These are phyloP conservation scores for Ceraceosorus guamensis DNA, from an alignment of 1,284 basidiomycete genomes.

Conservation along the genomic window DNA sequence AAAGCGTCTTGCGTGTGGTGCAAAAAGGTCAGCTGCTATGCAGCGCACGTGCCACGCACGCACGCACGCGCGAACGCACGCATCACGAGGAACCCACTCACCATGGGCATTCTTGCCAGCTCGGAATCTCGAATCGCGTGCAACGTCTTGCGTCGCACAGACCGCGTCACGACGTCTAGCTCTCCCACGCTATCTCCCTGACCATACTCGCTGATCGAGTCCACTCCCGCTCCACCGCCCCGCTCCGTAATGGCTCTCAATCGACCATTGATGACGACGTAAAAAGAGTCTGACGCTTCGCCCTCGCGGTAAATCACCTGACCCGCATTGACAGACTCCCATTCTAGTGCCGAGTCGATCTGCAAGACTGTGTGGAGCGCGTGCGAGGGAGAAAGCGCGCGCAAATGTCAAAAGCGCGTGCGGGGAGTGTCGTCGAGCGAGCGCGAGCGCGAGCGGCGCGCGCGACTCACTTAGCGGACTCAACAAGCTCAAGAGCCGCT, in stretches of 20 bases:
- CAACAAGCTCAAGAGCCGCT: constrained; percentile 83
- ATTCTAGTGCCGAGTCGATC: constrained; percentile 93
- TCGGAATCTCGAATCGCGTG: constrained; percentile 98
- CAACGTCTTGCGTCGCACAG: constrained; percentile 77
- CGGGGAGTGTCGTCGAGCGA: too few species aligned
- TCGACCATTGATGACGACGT: constrained; percentile 93
- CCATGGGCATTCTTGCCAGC: constrained; percentile 88
- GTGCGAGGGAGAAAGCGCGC: not conserved
- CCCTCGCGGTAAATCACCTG: constrained; percentile 83
- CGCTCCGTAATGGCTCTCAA: constrained; percentile 67
- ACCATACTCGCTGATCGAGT: constrained; percentile 85
- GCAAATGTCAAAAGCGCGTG: too few species aligned
- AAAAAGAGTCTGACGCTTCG: constrained; percentile 86
- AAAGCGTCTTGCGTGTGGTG: constrained; percentile 61
- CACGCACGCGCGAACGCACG: not conserved
- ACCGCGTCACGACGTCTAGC: constrained; percentile 93
- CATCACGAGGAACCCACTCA: not conserved
- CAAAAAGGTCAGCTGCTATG: not conserved
- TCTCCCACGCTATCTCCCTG: constrained; percentile 69
- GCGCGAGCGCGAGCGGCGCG: not conserved
- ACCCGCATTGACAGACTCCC: constrained; percentile 93
- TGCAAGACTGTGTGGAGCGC: constrained; percentile 61
- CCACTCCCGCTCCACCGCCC: constrained; percentile 59
- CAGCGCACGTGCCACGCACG: not conserved
- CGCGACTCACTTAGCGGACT: constrained; percentile 60